A percentile compares a stretch with the other conserved stretches of the same genome.
Evolutionary conservation across 108 stramenopile species (phyloP).

Genomic region (Cyclostephanos tholiformis): DNA sequence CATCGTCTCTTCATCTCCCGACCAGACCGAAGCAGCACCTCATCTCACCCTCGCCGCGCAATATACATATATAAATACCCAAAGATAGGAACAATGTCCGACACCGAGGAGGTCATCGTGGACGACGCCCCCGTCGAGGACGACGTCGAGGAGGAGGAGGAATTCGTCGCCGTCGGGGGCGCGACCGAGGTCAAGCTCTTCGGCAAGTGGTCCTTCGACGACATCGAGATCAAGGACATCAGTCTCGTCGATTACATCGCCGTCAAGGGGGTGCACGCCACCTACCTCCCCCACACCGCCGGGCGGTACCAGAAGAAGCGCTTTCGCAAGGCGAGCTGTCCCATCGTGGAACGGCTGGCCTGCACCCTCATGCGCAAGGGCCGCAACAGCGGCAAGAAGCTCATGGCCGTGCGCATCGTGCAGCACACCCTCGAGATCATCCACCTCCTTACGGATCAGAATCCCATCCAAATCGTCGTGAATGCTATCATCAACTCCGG

Average conservation of each 20-base stretch:
- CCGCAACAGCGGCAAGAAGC: slow-evolving; percentile 99
- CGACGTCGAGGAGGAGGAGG: slow-evolving; percentile 75
- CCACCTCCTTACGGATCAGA: slow-evolving; percentile 99
- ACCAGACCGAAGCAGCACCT: no score
- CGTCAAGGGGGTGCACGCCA: slow-evolving; percentile 96
- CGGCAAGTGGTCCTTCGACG: slow-evolving; percentile 97
- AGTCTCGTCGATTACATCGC: slow-evolving; percentile 98
- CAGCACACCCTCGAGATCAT: slow-evolving; percentile 99
- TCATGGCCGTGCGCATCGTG: slow-evolving; percentile 98
- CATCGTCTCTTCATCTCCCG: no score
- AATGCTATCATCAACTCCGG: slow-evolving; percentile 99
- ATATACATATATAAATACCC: no score
- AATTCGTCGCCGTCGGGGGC: slow-evolving; percentile 67
- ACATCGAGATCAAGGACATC: slow-evolving; percentile 98
- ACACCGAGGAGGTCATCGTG: slow-evolving; percentile 51
- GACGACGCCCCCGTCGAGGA: slow-evolving; percentile 49
- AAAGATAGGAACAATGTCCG: slow-evolving; percentile 15
- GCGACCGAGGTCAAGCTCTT: slow-evolving; percentile 95
- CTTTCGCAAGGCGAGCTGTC: slow-evolving; percentile 99
- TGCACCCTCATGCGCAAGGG: slow-evolving; percentile 98
- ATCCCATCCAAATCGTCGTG: slow-evolving; percentile 99
- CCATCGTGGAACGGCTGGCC: slow-evolving; percentile 98
- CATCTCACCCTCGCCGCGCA: no score
- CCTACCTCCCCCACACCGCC: slow-evolving; percentile 99
- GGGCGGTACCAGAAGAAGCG: slow-evolving; percentile 99